Conservation (phyloP, 768 basidiomycete species). For the Cystobasidium onofrii region DNA sequence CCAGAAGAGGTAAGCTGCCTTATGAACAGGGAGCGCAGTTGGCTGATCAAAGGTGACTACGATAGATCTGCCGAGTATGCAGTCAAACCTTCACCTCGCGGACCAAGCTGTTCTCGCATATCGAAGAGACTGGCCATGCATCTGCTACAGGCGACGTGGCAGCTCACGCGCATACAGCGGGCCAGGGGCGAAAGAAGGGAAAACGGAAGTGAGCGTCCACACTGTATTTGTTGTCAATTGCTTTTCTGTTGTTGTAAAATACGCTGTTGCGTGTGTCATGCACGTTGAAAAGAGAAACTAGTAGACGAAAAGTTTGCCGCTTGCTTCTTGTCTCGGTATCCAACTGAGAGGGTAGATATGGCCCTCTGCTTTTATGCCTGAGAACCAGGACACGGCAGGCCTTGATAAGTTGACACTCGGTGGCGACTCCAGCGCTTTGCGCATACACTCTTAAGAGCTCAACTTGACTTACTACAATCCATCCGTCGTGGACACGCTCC, state of each 20-base stretch:
- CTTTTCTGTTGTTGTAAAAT: not conserved
- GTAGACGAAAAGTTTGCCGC: too few relatives aligned
- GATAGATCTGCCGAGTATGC: constrained; percentile 43
- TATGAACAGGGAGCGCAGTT: too few relatives aligned
- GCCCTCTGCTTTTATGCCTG: too few relatives aligned
- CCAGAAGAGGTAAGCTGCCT: not conserved
- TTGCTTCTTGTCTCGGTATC: too few relatives aligned
- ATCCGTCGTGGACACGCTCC: too few relatives aligned
- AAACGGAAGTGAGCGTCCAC: constrained; percentile 36
- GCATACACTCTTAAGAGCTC: too few relatives aligned
- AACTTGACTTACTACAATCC: not conserved
- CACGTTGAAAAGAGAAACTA: too few relatives aligned
- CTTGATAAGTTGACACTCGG: too few relatives aligned
- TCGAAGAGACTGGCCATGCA: constrained; percentile 42
- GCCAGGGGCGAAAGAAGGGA: constrained; percentile 17
- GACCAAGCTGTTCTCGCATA: constrained; percentile 43
- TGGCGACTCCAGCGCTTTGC: too few relatives aligned
- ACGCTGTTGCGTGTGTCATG: too few relatives aligned
- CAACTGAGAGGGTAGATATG: too few relatives aligned
- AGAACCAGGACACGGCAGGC: too few relatives aligned
- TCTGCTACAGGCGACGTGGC: not conserved
- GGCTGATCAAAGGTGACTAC: not conserved
- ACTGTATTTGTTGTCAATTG: not conserved
- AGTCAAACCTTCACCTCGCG: constrained; percentile 36
- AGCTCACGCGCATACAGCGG: not conserved